Evolutionary conservation across 768 basidiomycete genomes (phyloP).

Genomic region (Lentinula sp.): DNA sequence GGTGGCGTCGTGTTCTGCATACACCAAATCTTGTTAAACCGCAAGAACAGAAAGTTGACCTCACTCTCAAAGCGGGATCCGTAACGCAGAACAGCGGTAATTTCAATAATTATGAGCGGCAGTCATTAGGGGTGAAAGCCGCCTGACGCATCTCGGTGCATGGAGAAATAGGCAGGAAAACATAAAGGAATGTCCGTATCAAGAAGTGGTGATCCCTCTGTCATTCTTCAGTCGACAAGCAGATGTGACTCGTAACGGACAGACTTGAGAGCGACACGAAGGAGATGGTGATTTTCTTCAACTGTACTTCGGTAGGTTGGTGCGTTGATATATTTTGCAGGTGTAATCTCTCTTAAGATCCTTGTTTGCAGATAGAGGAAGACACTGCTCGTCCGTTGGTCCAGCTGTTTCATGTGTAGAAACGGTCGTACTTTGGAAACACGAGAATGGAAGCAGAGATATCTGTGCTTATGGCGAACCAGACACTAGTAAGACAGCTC

Average conservation of each 20-base stretch:
- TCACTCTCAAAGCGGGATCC: too few species aligned
- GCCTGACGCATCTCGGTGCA: too few species aligned
- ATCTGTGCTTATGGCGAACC: slow-evolving; percentile 94
- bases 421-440: slow-evolving; percentile 86
- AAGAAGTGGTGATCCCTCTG: slow-evolving; percentile 14
- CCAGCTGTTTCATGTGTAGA: slow-evolving; percentile 78
- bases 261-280: slow-evolving; percentile 42
- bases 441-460: slow-evolving; percentile 98
- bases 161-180: too few species aligned
- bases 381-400: slow-evolving; percentile 67
- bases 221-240: neutral
- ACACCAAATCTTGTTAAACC: too few species aligned
- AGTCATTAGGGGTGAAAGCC: too few species aligned
- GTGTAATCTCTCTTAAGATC: neutral
- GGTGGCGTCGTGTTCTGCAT: too few species aligned
- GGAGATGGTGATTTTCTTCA: slow-evolving; percentile 64
- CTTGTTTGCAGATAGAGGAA: slow-evolving; percentile 44
- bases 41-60: too few species aligned
- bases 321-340: slow-evolving; percentile 10
- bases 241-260: slow-evolving; percentile 49
- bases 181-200: slow-evolving; percentile 83
- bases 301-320: slow-evolving; percentile 82
- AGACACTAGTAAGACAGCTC: slow-evolving; percentile 59
- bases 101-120: too few species aligned
- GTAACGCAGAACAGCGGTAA: too few species aligned